Evolutionary conservation across 257 asterid species (phyloP).

Genomic region (Scutellaria minor): DNA sequence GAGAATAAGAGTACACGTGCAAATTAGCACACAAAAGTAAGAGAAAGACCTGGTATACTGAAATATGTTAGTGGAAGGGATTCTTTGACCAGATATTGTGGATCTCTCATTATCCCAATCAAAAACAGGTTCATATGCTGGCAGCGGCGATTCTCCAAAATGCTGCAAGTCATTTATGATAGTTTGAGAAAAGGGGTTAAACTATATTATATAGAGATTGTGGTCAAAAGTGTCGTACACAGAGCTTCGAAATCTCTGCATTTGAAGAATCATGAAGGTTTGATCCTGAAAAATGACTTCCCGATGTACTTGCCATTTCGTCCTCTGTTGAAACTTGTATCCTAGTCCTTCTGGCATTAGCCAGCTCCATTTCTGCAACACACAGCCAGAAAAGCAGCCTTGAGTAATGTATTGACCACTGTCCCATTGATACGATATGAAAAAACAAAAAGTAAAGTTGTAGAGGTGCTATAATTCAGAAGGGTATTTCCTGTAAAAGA

Average conservation of each 20-base stretch:
- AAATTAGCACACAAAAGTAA: constrained; percentile 20
- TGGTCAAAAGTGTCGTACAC: constrained; percentile 23
- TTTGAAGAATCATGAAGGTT: constrained; percentile 53
- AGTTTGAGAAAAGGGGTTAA: constrained; percentile 21
- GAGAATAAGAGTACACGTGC: constrained; percentile 27
- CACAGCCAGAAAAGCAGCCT: constrained; percentile 33
- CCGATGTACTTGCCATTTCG: constrained; percentile 85
- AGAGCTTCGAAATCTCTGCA: constrained; percentile 59
- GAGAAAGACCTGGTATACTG: constrained; percentile 79
- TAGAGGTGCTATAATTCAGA: constrained; percentile 18
- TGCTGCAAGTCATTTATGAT: constrained; percentile 70
- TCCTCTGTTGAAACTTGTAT: constrained; percentile 66
- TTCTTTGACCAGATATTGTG: constrained; percentile 92
- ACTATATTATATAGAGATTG: constrained; percentile 28
- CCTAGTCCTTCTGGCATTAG: constrained; percentile 75
- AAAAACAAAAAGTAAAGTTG: constrained; percentile 4
- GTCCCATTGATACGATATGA: not conserved
- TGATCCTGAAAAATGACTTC: constrained; percentile 60
- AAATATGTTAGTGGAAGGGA: constrained; percentile 74
- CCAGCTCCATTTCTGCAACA: constrained; percentile 78
- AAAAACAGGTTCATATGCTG: constrained; percentile 97
- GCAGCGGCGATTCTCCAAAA: constrained; percentile 93
- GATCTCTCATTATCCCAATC: constrained; percentile 98
- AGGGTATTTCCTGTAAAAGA: constrained; percentile 25
- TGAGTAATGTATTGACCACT: constrained; percentile 4